These are phyloP conservation scores for Schwanniomyces yamadae DNA, from an alignment of 805 yeast genomes.

Conservation along the genomic window DNA sequence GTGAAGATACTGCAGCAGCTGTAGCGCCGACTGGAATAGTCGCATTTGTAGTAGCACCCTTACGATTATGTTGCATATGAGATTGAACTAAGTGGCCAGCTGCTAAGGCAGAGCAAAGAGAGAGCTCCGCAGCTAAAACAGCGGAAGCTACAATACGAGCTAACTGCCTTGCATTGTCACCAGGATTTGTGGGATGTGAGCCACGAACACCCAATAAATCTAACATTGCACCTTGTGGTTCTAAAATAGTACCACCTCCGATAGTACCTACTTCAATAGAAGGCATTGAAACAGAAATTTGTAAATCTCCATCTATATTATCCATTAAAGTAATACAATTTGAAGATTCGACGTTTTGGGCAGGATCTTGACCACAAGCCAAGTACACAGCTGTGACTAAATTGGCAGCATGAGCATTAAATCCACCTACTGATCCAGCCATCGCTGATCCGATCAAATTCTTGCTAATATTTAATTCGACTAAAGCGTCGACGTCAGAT, in stretches of 20 bases:
- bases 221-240: constrained; percentile 95
- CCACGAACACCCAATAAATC: constrained; percentile 94
- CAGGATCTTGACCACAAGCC: constrained; percentile 99
- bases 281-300: constrained; percentile 98
- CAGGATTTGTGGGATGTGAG: constrained; percentile 91
- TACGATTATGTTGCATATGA: constrained; percentile 94
- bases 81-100: constrained; percentile 98
- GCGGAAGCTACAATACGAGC: constrained; percentile 93
- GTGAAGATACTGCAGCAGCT: constrained; percentile 17
- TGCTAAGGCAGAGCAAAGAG: constrained; percentile 92
- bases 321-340: constrained; percentile 96
- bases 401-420: constrained; percentile 97
- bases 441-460: constrained; percentile 95
- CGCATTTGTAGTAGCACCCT: constrained; percentile 43
- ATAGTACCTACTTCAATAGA: constrained; percentile 98
- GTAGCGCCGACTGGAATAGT: constrained; percentile 1
- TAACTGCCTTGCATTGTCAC: constrained; percentile 89
- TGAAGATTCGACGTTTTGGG: constrained; percentile 96
- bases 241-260: constrained; percentile 98
- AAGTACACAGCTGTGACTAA: constrained; percentile 89
- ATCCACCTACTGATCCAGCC: constrained; percentile 98
- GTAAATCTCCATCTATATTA: constrained; percentile 68
- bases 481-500: constrained; percentile 88
- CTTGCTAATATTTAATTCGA: constrained; percentile 83
- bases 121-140: constrained; percentile 93